phyloP scores from a whole-genome alignment of 2,329 filamentous ascomycete species.

The Epichloe scottii region DNA sequence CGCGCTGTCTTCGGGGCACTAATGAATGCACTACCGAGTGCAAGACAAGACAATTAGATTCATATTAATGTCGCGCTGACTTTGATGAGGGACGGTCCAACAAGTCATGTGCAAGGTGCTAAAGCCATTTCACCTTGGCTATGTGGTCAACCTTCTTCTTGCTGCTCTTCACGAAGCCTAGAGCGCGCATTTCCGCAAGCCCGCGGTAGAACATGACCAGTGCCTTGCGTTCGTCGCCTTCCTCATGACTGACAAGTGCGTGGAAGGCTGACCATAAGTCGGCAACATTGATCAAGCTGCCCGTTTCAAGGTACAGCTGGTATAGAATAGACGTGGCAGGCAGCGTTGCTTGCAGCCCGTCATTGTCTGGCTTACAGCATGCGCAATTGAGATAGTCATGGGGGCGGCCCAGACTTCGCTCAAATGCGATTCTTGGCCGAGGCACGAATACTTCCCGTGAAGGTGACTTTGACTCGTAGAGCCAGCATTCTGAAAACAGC shows the following conservation, averaged over 20 bases:
- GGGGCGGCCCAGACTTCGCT: conserved; percentile 58
- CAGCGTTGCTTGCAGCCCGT: conserved; percentile 44
- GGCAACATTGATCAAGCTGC: conserved; percentile 62
- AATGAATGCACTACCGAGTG: not conserved
- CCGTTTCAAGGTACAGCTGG: conserved; percentile 67
- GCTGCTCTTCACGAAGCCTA: conserved; percentile 81
- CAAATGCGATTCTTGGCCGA: conserved; percentile 55
- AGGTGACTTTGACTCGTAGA: conserved; percentile 60
- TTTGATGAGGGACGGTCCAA: no score
- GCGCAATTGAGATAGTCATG: conserved; percentile 66
- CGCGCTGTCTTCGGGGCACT: not conserved
- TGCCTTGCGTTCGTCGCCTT: conserved; percentile 40
- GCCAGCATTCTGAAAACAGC: conserved; percentile 58
- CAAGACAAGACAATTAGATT: not conserved
- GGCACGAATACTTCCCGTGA: conserved; percentile 65
- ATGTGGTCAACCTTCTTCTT: conserved; percentile 89
- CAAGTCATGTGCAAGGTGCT: not conserved
- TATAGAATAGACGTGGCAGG: conserved; percentile 65
- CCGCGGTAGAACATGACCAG: conserved; percentile 74
- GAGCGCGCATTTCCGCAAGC: conserved; percentile 68
- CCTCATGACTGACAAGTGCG: conserved; percentile 39
- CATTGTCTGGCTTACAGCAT: conserved; percentile 45
- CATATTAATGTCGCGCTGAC: not conserved
- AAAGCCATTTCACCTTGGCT: conserved; percentile 76
- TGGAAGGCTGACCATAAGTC: conserved; percentile 72